Evolutionary conservation across 1,284 basidiomycete species (phyloP).

Genomic region (Bjerkandera adusta): DNA sequence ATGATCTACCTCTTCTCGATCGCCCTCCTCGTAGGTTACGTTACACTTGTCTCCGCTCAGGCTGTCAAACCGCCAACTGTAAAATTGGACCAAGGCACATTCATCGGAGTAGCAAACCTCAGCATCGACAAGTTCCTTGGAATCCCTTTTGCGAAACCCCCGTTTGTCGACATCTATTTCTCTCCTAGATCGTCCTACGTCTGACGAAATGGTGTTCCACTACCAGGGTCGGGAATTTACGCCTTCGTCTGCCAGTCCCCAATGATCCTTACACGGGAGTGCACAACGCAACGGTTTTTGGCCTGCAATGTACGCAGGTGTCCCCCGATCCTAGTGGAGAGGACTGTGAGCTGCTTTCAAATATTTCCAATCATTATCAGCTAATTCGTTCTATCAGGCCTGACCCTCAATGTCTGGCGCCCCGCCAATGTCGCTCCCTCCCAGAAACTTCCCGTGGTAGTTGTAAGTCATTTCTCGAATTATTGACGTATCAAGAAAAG

Average conservation of each 20-base stretch:
- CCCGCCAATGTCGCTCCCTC: neutral
- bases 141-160: constrained; percentile 24
- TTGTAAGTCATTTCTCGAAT: neutral
- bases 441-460: neutral
- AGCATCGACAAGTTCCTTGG: constrained; percentile 21
- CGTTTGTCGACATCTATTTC: constrained; percentile 16
- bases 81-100: constrained; percentile 21
- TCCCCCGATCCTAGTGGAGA: constrained; percentile 14
- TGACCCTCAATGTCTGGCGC: constrained; percentile 4
- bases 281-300: constrained; percentile 39
- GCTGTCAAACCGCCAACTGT: constrained; percentile 19
- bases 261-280: constrained; percentile 37
- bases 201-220: neutral
- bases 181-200: neutral
- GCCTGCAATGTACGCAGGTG: constrained; percentile 50
- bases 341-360: neutral
- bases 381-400: neutral
- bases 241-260: constrained; percentile 46
- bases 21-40: too few species aligned
- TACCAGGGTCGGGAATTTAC: constrained; percentile 15
- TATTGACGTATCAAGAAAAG: neutral
- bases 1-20: too few species aligned
- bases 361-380: neutral
- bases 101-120: constrained; percentile 20
- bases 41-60: too few species aligned